phyloP scores from a whole-genome alignment of 768 basidiomycete genomes.

The Phylloporus rhodoxanthus region DNA sequence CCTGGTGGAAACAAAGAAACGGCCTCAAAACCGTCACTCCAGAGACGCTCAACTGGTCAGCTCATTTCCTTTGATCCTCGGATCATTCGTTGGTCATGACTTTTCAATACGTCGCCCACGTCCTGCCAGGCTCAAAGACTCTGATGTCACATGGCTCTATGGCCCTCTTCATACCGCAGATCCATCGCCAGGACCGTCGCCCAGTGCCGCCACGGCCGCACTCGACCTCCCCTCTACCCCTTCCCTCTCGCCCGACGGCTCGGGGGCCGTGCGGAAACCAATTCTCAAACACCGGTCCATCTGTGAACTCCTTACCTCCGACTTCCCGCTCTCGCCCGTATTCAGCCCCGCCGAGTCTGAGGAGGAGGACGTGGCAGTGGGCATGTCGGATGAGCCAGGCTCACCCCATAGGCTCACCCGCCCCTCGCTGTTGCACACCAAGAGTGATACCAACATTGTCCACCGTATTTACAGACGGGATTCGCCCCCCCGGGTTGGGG shows the following conservation, averaged over 20 bases:
- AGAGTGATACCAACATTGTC: conserved; percentile 81
- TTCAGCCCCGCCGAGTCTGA: conserved; percentile 56
- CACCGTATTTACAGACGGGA: conserved; percentile 50
- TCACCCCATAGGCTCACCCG: conserved; percentile 22
- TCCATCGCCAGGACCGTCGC: conserved; percentile 48
- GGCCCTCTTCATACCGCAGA: conserved; percentile 94
- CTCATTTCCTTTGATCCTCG: conserved; percentile 8
- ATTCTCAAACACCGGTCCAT: conserved; percentile 96
- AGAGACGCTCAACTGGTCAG: conserved; percentile 97
- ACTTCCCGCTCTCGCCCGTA: conserved; percentile 57
- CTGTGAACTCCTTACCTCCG: conserved; percentile 78
- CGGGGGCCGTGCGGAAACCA: conserved; percentile 53
- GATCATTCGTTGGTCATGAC: neutral
- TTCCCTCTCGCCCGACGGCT: conserved; percentile 25
- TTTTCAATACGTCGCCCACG: conserved; percentile 6
- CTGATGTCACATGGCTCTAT: conserved; percentile 98
- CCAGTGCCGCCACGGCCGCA: conserved; percentile 31
- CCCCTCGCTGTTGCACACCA: conserved; percentile 71
- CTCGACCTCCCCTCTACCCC: conserved; percentile 32
- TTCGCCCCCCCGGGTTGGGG: conserved; percentile 61
- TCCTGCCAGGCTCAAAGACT: conserved; percentile 86
- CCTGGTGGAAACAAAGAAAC: conserved; percentile 99
- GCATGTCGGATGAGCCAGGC: conserved; percentile 20
- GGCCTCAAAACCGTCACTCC: conserved; percentile 92
- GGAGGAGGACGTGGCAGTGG: conserved; percentile 30